Conservation (phyloP, 192 early-diverging fungal species). For the Umbelopsis sp. region DNA sequence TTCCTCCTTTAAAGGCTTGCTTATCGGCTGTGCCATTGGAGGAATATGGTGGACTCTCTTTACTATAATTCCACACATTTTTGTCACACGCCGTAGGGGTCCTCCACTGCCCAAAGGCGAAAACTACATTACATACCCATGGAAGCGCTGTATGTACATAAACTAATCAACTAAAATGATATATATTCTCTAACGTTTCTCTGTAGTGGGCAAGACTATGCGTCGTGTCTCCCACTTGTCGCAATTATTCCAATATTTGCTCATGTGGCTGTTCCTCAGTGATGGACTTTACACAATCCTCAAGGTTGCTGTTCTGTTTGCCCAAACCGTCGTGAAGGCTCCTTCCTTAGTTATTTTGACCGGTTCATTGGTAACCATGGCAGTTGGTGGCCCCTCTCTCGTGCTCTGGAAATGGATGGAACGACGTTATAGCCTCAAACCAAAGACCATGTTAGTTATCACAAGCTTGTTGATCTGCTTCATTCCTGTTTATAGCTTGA, state of each 20-base stretch:
- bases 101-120: conserved; percentile 44
- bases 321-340: conserved; percentile 47
- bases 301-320: conserved; percentile 57
- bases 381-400: not conserved
- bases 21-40: conserved; percentile 38
- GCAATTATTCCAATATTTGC: conserved; percentile 59
- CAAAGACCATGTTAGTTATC: not conserved
- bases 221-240: conserved; percentile 41
- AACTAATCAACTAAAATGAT: not conserved
- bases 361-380: not conserved
- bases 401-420: conserved; percentile 1
- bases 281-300: conserved; percentile 61
- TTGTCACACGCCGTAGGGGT: conserved; percentile 42
- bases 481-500: not conserved
- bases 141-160: conserved; percentile 38
- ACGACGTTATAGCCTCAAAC: not conserved
- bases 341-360: not conserved
- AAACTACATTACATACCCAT: conserved; percentile 48
- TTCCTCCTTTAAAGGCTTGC: conserved; percentile 22
- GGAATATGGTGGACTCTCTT: conserved; percentile 54
- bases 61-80: conserved; percentile 44
- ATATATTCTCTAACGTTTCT: not conserved
- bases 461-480: not conserved
- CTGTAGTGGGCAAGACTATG: conserved; percentile 38
- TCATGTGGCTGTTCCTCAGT: conserved; percentile 67